phyloP scores from a whole-genome alignment of 129 eudicot species.

The Tanacetum coccineum region DNA sequence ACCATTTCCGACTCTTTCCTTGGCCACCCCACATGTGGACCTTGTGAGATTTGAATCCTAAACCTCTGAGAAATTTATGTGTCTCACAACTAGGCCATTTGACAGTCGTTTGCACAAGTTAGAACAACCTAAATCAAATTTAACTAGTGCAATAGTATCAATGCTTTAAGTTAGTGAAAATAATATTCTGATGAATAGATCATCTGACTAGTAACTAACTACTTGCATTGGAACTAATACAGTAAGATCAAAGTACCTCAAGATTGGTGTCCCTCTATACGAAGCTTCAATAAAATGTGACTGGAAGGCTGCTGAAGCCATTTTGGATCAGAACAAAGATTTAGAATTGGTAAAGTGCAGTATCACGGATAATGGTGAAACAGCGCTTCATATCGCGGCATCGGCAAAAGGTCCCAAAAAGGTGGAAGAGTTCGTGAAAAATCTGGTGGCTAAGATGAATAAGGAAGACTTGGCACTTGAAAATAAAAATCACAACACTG shows the following conservation, averaged over 20 bases:
- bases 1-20: too few relatives aligned
- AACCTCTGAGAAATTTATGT: too few relatives aligned
- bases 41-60: too few relatives aligned
- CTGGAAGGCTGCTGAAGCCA: slow-evolving; percentile 37
- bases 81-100: too few relatives aligned
- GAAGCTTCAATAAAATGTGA: slow-evolving; percentile 35
- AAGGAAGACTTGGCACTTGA: slow-evolving; percentile 23
- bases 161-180: background rate
- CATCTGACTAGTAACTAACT: background rate
- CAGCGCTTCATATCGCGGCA: slow-evolving; percentile 50
- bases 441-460: slow-evolving; percentile 26
- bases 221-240: background rate
- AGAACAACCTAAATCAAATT: too few relatives aligned
- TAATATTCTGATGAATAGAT: background rate
- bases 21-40: too few relatives aligned
- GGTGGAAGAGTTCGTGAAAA: slow-evolving; percentile 30
- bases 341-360: slow-evolving; percentile 6
- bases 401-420: slow-evolving; percentile 24
- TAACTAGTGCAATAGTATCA: too few relatives aligned
- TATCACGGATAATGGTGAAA: slow-evolving; percentile 41
- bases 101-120: too few relatives aligned
- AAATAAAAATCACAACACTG: slow-evolving; percentile 37
- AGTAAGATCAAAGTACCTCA: slow-evolving; percentile 7
- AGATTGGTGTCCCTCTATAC: slow-evolving; percentile 24
- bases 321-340: background rate